Base-by-base conservation (phyloP, 169 alveolate genomes). In the Plasmodium vinckei region DNA sequence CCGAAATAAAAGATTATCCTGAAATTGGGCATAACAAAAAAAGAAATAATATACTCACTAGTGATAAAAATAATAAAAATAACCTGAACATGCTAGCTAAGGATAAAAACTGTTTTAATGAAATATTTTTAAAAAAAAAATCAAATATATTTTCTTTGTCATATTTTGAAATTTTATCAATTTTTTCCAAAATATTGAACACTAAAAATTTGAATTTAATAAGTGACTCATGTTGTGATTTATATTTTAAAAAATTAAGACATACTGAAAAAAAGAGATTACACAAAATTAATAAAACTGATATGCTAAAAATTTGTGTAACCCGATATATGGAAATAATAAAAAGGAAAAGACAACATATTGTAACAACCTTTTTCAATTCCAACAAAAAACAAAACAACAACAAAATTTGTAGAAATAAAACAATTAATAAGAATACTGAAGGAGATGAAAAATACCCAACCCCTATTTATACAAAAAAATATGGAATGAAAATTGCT, bases 121-220 rank as follows among this genome's bases (percentile, higher is more conserved):
- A 72, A 23, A 72, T 60, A 53, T 33, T 17, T 51, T 57, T 73
- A 42, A 65, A 79, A 21, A 65, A 54, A 47, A 19, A 39, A 46
- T 15, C 54, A 69, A 25, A 59, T 10, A 79, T 64, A 47, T 79
- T 65, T 47, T 65, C 47, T 59, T 79, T 79, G 65, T 60, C 89
- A 17, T 54, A 65, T 70, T 67, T 79, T 56, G 82, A 79, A 65
- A 61, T 79, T 54, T 56, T 79, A 33, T 33, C 89, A 23, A 65
- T 79, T 23, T 65, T 79, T 79, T 51, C 82, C 1, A 65, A 79
- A 21, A 79, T 70, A 57, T 23, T 79, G 49, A 79, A 65, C 70
- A 42, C 72, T 1, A 42, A 46, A 33, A 79, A 67, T 23, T 21
- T 79, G 46, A 69, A 79, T 65, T 79, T 79, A 79, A 65, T 69